Evolutionary conservation across 805 yeast species (phyloP).

Genomic region (Teunomyces atbi): DNA sequence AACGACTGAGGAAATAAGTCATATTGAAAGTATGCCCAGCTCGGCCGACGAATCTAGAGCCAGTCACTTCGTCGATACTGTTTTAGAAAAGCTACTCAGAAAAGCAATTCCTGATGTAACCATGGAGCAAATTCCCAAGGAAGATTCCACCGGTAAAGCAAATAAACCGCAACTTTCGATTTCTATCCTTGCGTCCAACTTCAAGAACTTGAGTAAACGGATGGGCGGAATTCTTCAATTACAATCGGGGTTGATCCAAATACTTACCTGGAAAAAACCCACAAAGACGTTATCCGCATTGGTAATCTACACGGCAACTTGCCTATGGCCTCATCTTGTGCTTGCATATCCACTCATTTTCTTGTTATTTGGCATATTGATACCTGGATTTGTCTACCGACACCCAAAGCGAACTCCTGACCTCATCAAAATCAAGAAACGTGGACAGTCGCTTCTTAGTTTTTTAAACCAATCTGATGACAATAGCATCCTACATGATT

Average conservation of each 20-base stretch:
- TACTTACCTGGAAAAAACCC: constrained; percentile 75
- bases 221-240: constrained; percentile 56
- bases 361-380: constrained; percentile 55
- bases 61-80: constrained; percentile 54
- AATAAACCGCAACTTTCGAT: constrained; percentile 57
- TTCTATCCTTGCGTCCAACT: constrained; percentile 52
- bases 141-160: constrained; percentile 26
- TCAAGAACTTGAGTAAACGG: constrained; percentile 54
- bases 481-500: constrained; percentile 32
- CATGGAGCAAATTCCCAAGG: constrained; percentile 15
- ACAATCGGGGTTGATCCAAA: constrained; percentile 59
- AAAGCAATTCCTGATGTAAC: constrained; percentile 49
- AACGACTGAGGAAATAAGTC: not conserved
- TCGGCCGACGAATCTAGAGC: constrained; percentile 1
- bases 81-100: constrained; percentile 53
- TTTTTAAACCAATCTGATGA: constrained; percentile 31
- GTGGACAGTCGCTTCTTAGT: constrained; percentile 57
- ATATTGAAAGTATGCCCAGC: not conserved
- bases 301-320: constrained; percentile 60
- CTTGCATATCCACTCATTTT: constrained; percentile 61
- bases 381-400: constrained; percentile 66
- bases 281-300: constrained; percentile 62
- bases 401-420: constrained; percentile 58
- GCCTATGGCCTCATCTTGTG: constrained; percentile 69
- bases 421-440: constrained; percentile 41